These are phyloP conservation scores for Herpetospermum pedunculosum DNA, from an alignment of 306 rosid genomes.

Conservation along the genomic window DNA sequence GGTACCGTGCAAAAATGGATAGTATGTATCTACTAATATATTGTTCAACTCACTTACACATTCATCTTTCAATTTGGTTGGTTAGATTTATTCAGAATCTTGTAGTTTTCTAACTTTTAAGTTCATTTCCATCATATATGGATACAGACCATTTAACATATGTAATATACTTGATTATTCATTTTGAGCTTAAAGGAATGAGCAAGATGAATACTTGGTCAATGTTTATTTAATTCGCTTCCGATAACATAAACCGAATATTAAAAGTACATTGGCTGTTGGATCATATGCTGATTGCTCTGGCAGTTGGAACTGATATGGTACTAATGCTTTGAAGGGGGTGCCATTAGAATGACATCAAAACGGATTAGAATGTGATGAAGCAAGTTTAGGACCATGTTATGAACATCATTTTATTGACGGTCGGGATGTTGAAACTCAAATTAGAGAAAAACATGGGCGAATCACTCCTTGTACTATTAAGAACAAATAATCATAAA, in stretches of 20 bases:
- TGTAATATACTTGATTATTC: background rate
- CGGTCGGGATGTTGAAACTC: background rate
- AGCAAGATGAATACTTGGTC: background rate
- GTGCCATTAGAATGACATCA: background rate
- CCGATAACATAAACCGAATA: background rate
- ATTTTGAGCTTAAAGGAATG: background rate
- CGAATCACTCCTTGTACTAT: background rate
- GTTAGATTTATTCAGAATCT: background rate
- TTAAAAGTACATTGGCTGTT: background rate
- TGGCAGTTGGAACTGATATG: background rate
- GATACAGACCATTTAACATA: background rate
- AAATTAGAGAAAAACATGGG: background rate
- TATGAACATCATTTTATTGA: background rate
- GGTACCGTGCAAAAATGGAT: slow-evolving; percentile 58
- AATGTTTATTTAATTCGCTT: background rate
- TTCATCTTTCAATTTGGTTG: background rate
- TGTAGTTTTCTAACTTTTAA: background rate
- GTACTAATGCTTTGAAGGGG: background rate
- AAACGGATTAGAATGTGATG: background rate
- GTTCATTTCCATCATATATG: background rate
- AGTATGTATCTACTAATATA: slow-evolving; percentile 27
- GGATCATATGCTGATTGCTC: no score
- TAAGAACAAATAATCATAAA: background rate
- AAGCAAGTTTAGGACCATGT: background rate
- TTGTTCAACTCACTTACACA: background rate